Evolutionary conservation across 305 asterid species (phyloP), one percentile per base, ranked within the genome.

Genomic region (Solanum hybrid): DNA sequence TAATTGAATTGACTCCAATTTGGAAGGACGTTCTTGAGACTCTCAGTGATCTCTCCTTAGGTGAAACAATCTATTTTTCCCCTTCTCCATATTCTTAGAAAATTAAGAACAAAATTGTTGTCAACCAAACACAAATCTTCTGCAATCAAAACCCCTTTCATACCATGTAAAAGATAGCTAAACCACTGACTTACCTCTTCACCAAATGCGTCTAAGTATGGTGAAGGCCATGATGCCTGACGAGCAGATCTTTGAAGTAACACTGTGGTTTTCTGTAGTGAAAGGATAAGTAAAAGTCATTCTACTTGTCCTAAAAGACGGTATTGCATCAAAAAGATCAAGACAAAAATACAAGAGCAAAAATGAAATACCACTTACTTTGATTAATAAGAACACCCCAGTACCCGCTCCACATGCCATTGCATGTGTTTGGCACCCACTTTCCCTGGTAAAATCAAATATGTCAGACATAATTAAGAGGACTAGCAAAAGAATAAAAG

Each of bases 141-240:
- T 61, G 36, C 79, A 78, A 57, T 13, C 34, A 36, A 89, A 89
- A 46, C 87, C 61, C 61, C 61, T 22, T 28, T 16, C 24, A 51
- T 35, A 78, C 57, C n/a, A 61, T 31, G 40, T 42, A 51, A 51
- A 51, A 34, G 24, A 24, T 78, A 79, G 86, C 76, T 88, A 88
- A 31, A 88, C 18, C 75, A 34, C 36, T 36, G 88, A 75, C 36
- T 91, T 94, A 96, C 99, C 99, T 98, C 99, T 95, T 98, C 99
- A 87, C 99, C 99, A 89, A 93, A 98, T 64, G 96, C 94, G 93
- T 98, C 99, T 93, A 98, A 95, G 93, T 97, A 98, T 7, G 98
- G 99, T 81, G 99, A 98, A 73, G 99, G 98, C 99, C 99, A 98
- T 51, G 95, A 94, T 88, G 99, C 98, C 93, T 96, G 98, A 89